A percentile compares a stretch with the other conserved stretches of the same genome.
These are phyloP conservation scores for Cavenderia fasciculata DNA, from an alignment of 78 protist genomes.

Conservation along the genomic window DNA sequence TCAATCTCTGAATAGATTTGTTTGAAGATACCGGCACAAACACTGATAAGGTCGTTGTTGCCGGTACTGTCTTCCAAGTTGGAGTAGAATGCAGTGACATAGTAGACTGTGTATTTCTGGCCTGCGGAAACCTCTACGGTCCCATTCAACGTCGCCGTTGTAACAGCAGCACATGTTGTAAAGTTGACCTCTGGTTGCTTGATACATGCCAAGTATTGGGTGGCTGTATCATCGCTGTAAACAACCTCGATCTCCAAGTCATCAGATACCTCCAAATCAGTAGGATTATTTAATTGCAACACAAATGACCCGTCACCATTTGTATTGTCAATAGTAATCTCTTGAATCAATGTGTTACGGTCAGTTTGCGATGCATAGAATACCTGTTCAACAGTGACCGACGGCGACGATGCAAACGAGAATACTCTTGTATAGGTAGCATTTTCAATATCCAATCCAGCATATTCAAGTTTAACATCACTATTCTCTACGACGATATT, in stretches of 20 bases:
- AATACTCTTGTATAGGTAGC: constrained; percentile 56
- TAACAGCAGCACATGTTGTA: constrained; percentile 1
- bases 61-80: constrained; percentile 7
- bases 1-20: background rate
- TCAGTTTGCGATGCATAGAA: constrained; percentile 40
- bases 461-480: constrained; percentile 8
- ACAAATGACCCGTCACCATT: background rate
- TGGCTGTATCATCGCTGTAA: too few species aligned
- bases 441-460: constrained; percentile 66
- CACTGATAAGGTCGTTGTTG: too few species aligned
- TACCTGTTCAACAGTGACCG: background rate
- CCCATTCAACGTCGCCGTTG: background rate
- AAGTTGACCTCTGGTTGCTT: constrained; percentile 21
- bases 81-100: background rate
- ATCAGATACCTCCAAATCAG: too few species aligned
- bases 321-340: constrained; percentile 42
- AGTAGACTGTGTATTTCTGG: background rate
- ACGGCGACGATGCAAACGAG: background rate
- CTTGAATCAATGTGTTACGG: constrained; percentile 41
- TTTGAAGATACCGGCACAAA: background rate
- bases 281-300: background rate
- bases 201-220: background rate
- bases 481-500: background rate
- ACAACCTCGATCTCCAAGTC: too few species aligned
- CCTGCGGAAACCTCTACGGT: background rate